phyloP scores from a whole-genome alignment of 1,284 basidiomycete genomes.

The Irpex sp. region DNA sequence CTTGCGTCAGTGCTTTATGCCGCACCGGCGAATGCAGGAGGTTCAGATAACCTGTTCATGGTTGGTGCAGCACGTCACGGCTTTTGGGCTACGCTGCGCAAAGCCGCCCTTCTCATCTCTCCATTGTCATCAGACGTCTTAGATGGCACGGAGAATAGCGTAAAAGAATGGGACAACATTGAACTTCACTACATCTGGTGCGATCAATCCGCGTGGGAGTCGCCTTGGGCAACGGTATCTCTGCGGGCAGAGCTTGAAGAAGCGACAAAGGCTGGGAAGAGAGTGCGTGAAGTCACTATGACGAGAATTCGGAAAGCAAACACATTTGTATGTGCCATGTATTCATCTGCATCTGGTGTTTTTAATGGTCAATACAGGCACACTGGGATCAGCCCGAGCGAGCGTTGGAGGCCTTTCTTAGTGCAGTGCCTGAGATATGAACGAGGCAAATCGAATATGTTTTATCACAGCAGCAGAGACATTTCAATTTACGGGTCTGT shows the following conservation, averaged over 20 bases:
- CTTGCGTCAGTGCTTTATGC: constrained; percentile 16
- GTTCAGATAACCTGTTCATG: constrained; percentile 25
- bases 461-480: background rate
- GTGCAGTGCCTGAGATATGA: background rate
- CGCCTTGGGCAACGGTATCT: constrained; percentile 22
- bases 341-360: background rate
- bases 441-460: background rate
- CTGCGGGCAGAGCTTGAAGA: constrained; percentile 21
- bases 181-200: constrained; percentile 29
- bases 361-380: background rate
- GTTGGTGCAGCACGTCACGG: constrained; percentile 19
- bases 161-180: constrained; percentile 15
- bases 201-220: constrained; percentile 27
- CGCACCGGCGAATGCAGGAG: constrained; percentile 22
- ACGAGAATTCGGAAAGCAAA: constrained; percentile 26
- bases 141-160: background rate
- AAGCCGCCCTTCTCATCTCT: constrained; percentile 17
- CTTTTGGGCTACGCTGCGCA: constrained; percentile 17
- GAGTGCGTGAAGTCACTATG: constrained; percentile 19
- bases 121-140: background rate
- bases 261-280: constrained; percentile 18
- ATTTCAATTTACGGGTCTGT: background rate
- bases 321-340: constrained; percentile 27
- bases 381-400: background rate
- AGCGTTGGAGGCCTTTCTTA: background rate